Evolutionary conservation across 1,139 yeast species (phyloP).

Genomic region (Geotrichum citri-aurantii): DNA sequence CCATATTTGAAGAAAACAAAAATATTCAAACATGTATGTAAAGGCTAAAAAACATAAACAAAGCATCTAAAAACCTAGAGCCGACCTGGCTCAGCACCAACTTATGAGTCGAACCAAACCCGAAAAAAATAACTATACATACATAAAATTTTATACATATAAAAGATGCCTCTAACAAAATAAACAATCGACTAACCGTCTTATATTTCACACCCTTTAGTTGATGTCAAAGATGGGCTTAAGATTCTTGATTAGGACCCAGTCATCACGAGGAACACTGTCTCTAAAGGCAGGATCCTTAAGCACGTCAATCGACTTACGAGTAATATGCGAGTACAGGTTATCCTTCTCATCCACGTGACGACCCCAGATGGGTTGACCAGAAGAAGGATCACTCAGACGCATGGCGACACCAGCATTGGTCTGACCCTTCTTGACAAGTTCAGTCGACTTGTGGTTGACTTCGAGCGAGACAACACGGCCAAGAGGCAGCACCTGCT

Average conservation of each 20-base stretch:
- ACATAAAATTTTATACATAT: not conserved
- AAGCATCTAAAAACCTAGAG: too few species aligned
- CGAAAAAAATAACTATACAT: not conserved
- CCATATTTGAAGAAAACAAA: too few species aligned
- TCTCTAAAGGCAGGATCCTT: conserved; percentile 97
- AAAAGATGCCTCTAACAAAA: not conserved
- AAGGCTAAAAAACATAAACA: too few species aligned
- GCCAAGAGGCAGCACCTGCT: conserved; percentile 70
- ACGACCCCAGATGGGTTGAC: conserved; percentile 98
- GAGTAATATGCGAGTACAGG: conserved; percentile 77
- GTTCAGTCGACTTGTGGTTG: conserved; percentile 75
- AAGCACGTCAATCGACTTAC: conserved; percentile 92
- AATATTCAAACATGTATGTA: too few species aligned
- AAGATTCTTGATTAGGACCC: conserved; percentile 84
- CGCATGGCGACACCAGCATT: conserved; percentile 98
- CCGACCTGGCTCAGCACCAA: too few species aligned
- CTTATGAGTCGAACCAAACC: not conserved
- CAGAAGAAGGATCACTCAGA: conserved; percentile 72
- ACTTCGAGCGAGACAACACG: conserved; percentile 86
- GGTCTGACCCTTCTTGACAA: conserved; percentile 90
- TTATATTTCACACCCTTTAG: conserved; percentile 30
- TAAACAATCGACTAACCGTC: not conserved
- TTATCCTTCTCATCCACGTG: conserved; percentile 92
- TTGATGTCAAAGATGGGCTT: conserved; percentile 81
- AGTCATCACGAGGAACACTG: conserved; percentile 87